These are phyloP conservation scores for Monilinia fructigena DNA, from an alignment of 2,329 filamentous ascomycete genomes.

Conservation along the genomic window DNA sequence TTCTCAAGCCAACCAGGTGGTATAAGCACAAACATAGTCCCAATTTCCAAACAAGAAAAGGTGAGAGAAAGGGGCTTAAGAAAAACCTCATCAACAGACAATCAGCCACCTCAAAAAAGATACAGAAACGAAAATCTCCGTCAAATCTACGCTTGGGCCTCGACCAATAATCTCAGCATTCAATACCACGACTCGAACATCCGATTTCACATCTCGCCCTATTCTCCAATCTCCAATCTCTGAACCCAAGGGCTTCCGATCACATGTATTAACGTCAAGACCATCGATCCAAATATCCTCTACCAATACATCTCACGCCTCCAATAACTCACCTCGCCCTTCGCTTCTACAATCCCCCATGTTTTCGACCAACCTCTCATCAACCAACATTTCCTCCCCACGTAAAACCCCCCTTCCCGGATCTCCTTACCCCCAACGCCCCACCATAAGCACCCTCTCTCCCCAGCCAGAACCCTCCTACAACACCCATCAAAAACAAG, in stretches of 20 bases:
- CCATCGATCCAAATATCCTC: conserved; percentile 5
- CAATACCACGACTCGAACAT: neutral
- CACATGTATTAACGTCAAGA: neutral
- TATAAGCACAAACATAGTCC: neutral
- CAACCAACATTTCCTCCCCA: neutral
- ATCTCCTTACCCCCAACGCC: conserved; percentile 15
- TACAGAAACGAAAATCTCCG: conserved; percentile 1
- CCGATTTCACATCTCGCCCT: neutral
- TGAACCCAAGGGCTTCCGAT: neutral
- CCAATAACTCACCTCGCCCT: neutral
- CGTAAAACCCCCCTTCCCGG: neutral
- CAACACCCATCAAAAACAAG: conserved; percentile 14
- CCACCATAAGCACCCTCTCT: neutral
- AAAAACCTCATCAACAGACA: neutral
- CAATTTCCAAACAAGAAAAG: neutral
- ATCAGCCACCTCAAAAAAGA: neutral
- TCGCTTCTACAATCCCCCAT: conserved; percentile 15
- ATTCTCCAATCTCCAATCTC: too few relatives aligned
- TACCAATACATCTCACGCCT: neutral
- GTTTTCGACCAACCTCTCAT: neutral
- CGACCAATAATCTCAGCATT: conserved; percentile 16
- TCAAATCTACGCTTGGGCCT: conserved; percentile 7
- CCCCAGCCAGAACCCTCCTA: neutral
- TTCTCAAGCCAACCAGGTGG: conserved; percentile 7
- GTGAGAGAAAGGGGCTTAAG: neutral